Conservation (phyloP, 1,284 basidiomycete genomes). For the Melanopsichium pennsylvanicum region DNA sequence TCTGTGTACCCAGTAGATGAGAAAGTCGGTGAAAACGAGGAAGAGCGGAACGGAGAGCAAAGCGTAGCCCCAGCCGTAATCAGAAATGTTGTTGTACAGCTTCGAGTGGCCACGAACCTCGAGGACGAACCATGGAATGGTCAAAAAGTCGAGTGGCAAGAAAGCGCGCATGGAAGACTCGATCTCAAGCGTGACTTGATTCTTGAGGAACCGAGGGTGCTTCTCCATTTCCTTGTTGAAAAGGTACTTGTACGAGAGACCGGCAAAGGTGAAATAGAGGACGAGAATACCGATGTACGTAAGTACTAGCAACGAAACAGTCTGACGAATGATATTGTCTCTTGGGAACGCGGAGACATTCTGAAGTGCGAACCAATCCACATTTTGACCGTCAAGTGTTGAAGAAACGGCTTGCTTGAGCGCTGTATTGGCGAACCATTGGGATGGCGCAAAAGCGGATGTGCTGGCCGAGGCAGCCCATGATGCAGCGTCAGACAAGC, state of each 20-base stretch:
- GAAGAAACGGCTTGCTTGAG: conserved; percentile 34
- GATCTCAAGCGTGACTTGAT: conserved; percentile 84
- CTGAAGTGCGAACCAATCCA: conserved; percentile 39
- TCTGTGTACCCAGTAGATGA: conserved; percentile 95
- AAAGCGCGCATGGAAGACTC: conserved; percentile 78
- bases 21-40: conserved; percentile 87
- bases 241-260: conserved; percentile 78
- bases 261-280: conserved; percentile 81
- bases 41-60: conserved; percentile 69
- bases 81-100: conserved; percentile 79
- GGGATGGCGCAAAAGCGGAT: conserved; percentile 16
- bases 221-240: conserved; percentile 97
- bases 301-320: conserved; percentile 77
- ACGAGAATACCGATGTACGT: conserved; percentile 77
- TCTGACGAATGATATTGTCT: conserved; percentile 71
- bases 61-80: conserved; percentile 61
- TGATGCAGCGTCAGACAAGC: conserved; percentile 12
- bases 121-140: conserved; percentile 89
- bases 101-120: conserved; percentile 87
- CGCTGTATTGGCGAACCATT: conserved; percentile 31
- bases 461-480: conserved; percentile 38
- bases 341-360: conserved; percentile 47
- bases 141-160: conserved; percentile 74
- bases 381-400: conserved; percentile 16
- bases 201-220: conserved; percentile 90